phyloP scores from a whole-genome alignment of 148 eudicot genomes.

The Spergularia bocconei region DNA sequence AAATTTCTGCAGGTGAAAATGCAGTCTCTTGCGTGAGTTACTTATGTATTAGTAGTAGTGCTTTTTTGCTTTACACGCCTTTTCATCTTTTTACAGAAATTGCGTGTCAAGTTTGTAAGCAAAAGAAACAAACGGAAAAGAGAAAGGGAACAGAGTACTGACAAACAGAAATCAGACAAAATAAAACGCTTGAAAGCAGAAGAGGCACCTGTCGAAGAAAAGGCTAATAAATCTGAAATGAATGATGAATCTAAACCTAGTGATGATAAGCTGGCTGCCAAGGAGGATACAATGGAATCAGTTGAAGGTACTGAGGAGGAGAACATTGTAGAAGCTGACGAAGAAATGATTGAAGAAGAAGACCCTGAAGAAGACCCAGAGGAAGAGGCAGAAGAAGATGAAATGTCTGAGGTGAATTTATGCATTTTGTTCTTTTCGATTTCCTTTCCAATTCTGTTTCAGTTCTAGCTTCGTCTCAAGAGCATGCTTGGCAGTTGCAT shows the following conservation, averaged over 20 bases:
- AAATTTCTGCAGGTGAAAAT: constrained; percentile 72
- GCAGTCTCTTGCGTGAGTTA: neutral
- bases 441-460: neutral
- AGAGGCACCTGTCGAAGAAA: constrained; percentile 33
- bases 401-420: constrained; percentile 31
- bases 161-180: constrained; percentile 42
- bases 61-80: neutral
- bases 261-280: constrained; percentile 32
- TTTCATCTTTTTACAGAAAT: constrained; percentile 40
- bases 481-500: neutral
- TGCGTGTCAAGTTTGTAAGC: constrained; percentile 59
- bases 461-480: neutral
- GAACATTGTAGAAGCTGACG: constrained; percentile 27
- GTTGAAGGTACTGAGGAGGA: constrained; percentile 17
- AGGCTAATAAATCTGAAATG: constrained; percentile 38
- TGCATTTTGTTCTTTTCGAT: constrained; percentile 10
- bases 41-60: neutral
- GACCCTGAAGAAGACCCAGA: constrained; percentile 65
- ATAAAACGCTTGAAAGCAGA: constrained; percentile 62
- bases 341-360: constrained; percentile 30
- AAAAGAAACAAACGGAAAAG: constrained; percentile 81
- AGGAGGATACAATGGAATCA: constrained; percentile 32
- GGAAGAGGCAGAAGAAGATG: constrained; percentile 69
- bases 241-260: constrained; percentile 37
- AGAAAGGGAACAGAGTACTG: constrained; percentile 57